Conservation (phyloP, 257 asterid genomes). For the Petunia axillaris region DNA sequence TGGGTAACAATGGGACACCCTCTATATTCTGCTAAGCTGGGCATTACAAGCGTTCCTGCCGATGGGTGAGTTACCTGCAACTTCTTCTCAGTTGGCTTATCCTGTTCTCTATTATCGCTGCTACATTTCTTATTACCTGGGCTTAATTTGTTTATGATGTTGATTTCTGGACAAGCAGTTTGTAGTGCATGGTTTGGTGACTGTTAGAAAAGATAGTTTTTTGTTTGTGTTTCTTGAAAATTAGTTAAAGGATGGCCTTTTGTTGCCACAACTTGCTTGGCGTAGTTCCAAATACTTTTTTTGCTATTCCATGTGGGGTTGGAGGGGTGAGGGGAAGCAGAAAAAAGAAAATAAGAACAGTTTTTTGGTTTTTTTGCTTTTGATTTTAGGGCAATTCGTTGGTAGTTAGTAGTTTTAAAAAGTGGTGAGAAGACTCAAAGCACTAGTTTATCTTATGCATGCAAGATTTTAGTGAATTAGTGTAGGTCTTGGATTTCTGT, state of each 20-base stretch:
- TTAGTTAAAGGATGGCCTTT: not conserved
- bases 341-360: not conserved
- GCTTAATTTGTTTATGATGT: not conserved
- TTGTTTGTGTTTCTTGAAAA: not conserved
- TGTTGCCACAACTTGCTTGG: not conserved
- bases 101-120: not conserved
- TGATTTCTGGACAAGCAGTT: not conserved
- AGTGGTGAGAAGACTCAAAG: not conserved
- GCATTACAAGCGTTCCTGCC: slow-evolving; percentile 64
- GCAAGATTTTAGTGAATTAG: not conserved
- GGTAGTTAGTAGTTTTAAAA: not conserved
- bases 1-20: slow-evolving; percentile 78
- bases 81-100: not conserved
- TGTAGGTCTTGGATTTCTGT: slow-evolving; percentile 3
- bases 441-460: slow-evolving; percentile 8
- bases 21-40: slow-evolving; percentile 70
- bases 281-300: not conserved
- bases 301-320: not conserved
- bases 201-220: not conserved
- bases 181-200: not conserved
- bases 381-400: not conserved
- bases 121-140: not conserved
- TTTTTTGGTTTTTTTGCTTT: not conserved
- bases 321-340: too few relatives aligned
- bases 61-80: slow-evolving; percentile 68